Percentiles rank a stretch among this genome's conserved stretches.
These are phyloP conservation scores for Arthrobotrys entomopaga DNA, from an alignment of 2,329 filamentous ascomycete species.

Conservation along the genomic window DNA sequence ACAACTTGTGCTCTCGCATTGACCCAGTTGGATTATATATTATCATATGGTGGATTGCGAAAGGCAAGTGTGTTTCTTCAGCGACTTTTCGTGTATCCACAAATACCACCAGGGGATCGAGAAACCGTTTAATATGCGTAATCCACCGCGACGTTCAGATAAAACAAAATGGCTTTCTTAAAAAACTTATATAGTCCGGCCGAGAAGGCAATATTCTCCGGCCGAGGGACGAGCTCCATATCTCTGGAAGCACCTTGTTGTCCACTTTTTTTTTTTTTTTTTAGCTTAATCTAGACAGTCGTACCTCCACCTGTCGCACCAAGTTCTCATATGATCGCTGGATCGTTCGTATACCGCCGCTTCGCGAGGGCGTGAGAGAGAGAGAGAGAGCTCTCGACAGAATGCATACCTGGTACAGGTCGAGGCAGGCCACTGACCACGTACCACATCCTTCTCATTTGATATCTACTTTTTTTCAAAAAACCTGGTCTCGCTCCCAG, in stretches of 20 bases:
- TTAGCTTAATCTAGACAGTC: not conserved
- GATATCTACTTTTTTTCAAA: too few relatives aligned
- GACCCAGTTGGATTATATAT: not conserved
- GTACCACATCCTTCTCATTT: constrained; percentile 4
- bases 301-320: constrained; percentile 14
- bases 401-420: constrained; percentile 27
- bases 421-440: constrained; percentile 13
- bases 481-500: too few relatives aligned
- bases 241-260: constrained; percentile 5
- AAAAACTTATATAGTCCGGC: constrained; percentile 10
- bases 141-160: constrained; percentile 6
- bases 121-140: constrained; percentile 30
- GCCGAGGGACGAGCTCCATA: constrained; percentile 36
- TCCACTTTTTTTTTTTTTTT: not conserved
- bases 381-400: constrained; percentile 43
- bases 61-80: too few relatives aligned
- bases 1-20: constrained; percentile 10
- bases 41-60: too few relatives aligned
- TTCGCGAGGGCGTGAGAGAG: too few relatives aligned
- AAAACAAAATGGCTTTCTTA: too few relatives aligned
- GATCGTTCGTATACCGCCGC: too few relatives aligned
- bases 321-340: constrained; percentile 2
- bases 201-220: constrained; percentile 50
- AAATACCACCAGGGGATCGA: constrained; percentile 19
- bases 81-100: constrained; percentile 6